Conservation (phyloP, 2,329 filamentous ascomycete species). For the Colletotrichum lupini region DNA sequence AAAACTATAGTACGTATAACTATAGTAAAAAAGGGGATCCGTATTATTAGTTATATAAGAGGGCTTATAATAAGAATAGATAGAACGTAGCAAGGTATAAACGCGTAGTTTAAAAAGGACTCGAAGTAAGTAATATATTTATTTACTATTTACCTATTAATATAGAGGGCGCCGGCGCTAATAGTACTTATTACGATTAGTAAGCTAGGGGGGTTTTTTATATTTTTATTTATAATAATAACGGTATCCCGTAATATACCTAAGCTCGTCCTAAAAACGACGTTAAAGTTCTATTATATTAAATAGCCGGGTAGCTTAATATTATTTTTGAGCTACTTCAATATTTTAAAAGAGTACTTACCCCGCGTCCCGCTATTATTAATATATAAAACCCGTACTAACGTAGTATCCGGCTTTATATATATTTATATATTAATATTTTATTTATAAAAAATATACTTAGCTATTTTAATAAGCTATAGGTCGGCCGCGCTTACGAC, state of each 20-base stretch:
- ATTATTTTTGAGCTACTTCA: conserved; percentile 41
- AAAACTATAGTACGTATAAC: not conserved
- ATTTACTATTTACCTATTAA: conserved; percentile 10
- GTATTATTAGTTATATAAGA: conserved; percentile 2
- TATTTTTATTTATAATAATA: not conserved
- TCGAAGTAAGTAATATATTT: conserved; percentile 9
- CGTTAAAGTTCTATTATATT: conserved; percentile 10
- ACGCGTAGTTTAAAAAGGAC: not conserved
- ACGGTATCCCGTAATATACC: not conserved
- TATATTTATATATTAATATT: not conserved
- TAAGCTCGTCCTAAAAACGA: conserved; percentile 19
- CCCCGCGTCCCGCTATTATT: conserved; percentile 44
- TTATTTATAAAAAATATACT: conserved; percentile 2
- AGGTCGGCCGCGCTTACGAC: not conserved
- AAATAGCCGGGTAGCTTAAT: conserved; percentile 18
- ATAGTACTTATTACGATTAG: not conserved
- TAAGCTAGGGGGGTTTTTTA: not conserved
- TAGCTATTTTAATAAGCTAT: not conserved
- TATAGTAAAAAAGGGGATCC: conserved; percentile 2
- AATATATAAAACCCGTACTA: not conserved
- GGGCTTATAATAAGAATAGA: not conserved
- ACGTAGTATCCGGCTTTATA: conserved; percentile 2
- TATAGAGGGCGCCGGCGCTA: not conserved
- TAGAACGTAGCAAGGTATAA: not conserved
- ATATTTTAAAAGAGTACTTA: conserved; percentile 42